Evolutionary conservation across 768 basidiomycete genomes (phyloP), one percentile per base, ranked within the genome.

Genomic region (Phlebiopsis flavidoalba): DNA sequence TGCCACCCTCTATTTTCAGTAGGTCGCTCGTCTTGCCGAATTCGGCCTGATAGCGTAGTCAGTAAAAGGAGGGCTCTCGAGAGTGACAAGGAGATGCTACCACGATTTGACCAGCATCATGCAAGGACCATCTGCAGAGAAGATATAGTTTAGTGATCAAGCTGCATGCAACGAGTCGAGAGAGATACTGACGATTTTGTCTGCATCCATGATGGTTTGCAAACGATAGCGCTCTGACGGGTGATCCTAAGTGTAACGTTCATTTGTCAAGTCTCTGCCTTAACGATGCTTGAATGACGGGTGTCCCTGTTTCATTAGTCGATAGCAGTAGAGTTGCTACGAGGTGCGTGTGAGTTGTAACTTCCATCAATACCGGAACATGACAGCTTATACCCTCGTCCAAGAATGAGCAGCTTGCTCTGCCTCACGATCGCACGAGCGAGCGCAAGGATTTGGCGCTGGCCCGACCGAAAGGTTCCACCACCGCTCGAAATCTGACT

Each of bases 221-320:
- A 83, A 66, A 17, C 85, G 77, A 68, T 86, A n/a, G 84, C 1
- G 85, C 85, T n/a, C n/a, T n/a, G 43, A 87, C 77, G 17, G 83
- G n/a, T n/a, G n/a, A n/a, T 85, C 33, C 87, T 72, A 19, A 87
- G 70, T 0, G 85, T 86, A 0, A 77, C 76, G 50, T 73, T 77
- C 21, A n/a, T n/a, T 70, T 69, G 11, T 68, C 70, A 5, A 83
- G 66, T 62, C 77, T 77, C 26, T 74, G 74, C 10, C 84, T 75
- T 57, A 87, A 77, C 1, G 83, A 81, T 5, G 73, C 71, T 69
- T 87, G 86, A 60, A 87, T 86, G 59, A 79, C 69, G 0, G n/a
- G 76, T 67, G 65, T 87, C n/a, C n/a, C 86, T 0, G 84, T 87
- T 59, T 76, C 76, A 64, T n/a, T 83, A 82, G 69, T 87, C 85